Evolutionary conservation across 345 rosid genomes (phyloP).

Genomic region (Aethionema arabicum): DNA sequence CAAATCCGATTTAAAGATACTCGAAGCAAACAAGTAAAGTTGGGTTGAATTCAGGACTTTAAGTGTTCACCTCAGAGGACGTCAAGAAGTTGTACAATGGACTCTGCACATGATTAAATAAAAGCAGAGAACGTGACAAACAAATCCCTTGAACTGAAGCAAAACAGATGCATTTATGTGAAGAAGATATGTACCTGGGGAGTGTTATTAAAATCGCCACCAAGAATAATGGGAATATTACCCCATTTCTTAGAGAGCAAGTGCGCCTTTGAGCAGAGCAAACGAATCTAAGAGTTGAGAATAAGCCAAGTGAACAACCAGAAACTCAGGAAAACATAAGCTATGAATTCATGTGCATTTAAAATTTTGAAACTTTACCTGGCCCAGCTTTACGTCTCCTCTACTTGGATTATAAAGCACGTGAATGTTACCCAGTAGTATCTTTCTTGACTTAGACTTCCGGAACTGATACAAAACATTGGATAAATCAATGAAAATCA

Average conservation of each 20-base stretch:
- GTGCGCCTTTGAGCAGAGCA: slow-evolving; percentile 65
- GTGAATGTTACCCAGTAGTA: slow-evolving; percentile 70
- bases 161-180: background rate
- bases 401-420: slow-evolving; percentile 64
- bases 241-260: slow-evolving; percentile 72
- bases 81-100: slow-evolving; percentile 75
- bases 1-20: slow-evolving; percentile 14
- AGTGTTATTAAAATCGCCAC: slow-evolving; percentile 76
- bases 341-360: background rate
- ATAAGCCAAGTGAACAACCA: slow-evolving; percentile 16
- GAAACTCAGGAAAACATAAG: slow-evolving; percentile 7
- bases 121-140: background rate
- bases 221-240: slow-evolving; percentile 61
- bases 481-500: slow-evolving; percentile 45
- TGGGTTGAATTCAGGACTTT: slow-evolving; percentile 8
- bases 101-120: slow-evolving; percentile 51
- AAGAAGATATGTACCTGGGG: slow-evolving; percentile 51
- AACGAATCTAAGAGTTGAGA: slow-evolving; percentile 43
- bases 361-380: slow-evolving; percentile 45
- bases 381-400: slow-evolving; percentile 82
- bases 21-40: background rate
- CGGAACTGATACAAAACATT: slow-evolving; percentile 51
- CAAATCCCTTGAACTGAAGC: background rate
- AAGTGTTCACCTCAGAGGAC: slow-evolving; percentile 53
- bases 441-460: slow-evolving; percentile 50